Conservation (phyloP, 257 asterid species). For the Solanum rostratum region DNA sequence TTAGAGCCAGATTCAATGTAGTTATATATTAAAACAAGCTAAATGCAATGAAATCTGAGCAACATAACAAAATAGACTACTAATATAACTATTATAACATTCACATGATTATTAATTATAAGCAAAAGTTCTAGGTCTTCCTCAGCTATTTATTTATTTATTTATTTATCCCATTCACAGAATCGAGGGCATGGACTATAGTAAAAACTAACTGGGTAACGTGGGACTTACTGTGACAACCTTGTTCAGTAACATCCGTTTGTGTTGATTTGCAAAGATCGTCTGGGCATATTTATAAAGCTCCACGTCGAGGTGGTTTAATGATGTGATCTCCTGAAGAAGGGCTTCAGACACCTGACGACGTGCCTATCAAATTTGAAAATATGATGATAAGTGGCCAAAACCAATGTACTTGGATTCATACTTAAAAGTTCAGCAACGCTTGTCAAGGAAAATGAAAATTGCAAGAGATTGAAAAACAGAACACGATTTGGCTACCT, state of each 20-base stretch:
- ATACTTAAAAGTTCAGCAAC: neutral
- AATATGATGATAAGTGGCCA: neutral
- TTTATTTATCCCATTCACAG: neutral
- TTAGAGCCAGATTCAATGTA: neutral
- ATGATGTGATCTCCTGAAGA: slow-evolving; percentile 50
- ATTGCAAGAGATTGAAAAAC: neutral
- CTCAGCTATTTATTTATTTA: neutral
- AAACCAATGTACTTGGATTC: neutral
- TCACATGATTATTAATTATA: neutral
- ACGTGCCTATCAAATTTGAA: slow-evolving; percentile 49
- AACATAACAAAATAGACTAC: neutral
- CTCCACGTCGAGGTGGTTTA: slow-evolving; percentile 63
- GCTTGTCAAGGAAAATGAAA: neutral
- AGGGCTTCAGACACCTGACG: slow-evolving; percentile 37
- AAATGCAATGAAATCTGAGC: neutral
- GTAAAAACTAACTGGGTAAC: neutral
- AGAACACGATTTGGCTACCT: slow-evolving; percentile 18
- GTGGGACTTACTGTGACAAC: slow-evolving; percentile 39
- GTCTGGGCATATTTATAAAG: slow-evolving; percentile 60
- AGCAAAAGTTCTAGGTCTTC: neutral
- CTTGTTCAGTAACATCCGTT: slow-evolving; percentile 19
- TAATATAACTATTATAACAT: neutral
- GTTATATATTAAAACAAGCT: neutral
- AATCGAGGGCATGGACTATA: neutral
- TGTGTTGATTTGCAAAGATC: slow-evolving; percentile 52